Conservation (phyloP, 225 moss, liverwort and hornwort species). For the Straminergon stramineum region DNA sequence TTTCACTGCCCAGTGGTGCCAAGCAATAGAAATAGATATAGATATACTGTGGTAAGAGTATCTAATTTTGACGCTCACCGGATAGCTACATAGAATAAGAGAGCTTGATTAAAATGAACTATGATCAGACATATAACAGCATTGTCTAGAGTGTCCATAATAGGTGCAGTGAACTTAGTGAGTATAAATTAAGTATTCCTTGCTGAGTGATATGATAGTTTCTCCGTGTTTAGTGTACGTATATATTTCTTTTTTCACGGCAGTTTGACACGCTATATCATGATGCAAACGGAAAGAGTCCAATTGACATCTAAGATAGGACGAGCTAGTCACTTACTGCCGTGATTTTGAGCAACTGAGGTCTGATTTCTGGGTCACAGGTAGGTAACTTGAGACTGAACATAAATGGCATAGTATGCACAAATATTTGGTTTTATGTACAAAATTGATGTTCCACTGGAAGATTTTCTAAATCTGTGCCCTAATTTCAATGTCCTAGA, state of each 20-base stretch:
- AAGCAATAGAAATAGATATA: not conserved
- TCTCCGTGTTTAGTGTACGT: not conserved
- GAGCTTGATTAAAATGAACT: not conserved
- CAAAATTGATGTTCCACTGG: not conserved
- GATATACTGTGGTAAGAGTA: not conserved
- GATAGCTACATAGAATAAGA: not conserved
- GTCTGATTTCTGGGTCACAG: not conserved
- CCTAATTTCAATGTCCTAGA: not conserved
- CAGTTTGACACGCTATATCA: not conserved
- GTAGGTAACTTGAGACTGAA: not conserved
- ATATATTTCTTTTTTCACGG: not conserved
- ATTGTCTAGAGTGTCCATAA: not conserved
- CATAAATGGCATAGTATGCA: not conserved
- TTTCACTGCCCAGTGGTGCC: constrained; percentile 20
- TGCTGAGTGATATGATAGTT: not conserved
- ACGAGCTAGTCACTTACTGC: not conserved
- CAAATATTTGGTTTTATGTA: not conserved
- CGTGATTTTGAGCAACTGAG: not conserved
- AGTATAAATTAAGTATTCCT: not conserved
- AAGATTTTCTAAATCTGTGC: too few relatives aligned
- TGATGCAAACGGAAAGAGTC: not conserved
- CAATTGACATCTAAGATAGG: not conserved
- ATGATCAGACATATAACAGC: not conserved
- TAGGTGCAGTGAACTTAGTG: not conserved
- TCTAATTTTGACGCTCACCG: not conserved